Base-by-base conservation (phyloP, 768 basidiomycete species). In the Hortiboletus flavorubellus region DNA sequence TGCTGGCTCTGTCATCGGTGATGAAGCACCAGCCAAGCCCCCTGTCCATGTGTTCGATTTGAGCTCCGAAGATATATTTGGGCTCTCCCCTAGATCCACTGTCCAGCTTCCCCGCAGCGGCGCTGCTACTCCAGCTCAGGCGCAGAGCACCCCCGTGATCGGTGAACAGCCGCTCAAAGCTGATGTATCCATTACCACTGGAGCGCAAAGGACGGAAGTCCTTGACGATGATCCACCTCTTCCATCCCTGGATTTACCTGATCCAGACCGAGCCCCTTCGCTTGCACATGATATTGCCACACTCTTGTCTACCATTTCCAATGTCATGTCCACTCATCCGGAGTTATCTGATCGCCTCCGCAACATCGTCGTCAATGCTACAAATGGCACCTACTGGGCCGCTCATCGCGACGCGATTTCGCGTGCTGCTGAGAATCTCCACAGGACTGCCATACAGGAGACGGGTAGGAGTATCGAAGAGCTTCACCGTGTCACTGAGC, bases 301-400 rank as follows among this genome's bases (percentile, higher is more conserved):
- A 1, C 73, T 92, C 33, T 70, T 92, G 53, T 76, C 75, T 31
- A 77, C 77, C 2, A 67, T 91, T 52, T 79, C 78, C 40, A 72
- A 68, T n/a, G 76, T 84, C 31, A 66, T 91, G 41, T 73, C 79
- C 0, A 68, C 80, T 6, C 87, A 91, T 60, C 90, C 90, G 5
- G 88, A 92, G 58, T 68, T 92, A 11, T 80, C 85, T 4, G 84
- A 87, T 52, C 79, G 79, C 42, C 66, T 92, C 53, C 84, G 82
- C 53, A 84, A 80, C 64, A 80, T 92, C 34, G 67, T 83, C 43
- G 73, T 74, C 47, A 88, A 91, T 59, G 75, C 85, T 5, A 74
- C 78, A 6, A 81, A 74, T 48, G 89, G 88, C 23, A 74, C 79
- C 9, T 91, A 92, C 65, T 92, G 87, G 88, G 68, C 73, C 35